phyloP scores from a whole-genome alignment of 371 early-diverging fungal species.

The Amoeboaphelidium occidentale region DNA sequence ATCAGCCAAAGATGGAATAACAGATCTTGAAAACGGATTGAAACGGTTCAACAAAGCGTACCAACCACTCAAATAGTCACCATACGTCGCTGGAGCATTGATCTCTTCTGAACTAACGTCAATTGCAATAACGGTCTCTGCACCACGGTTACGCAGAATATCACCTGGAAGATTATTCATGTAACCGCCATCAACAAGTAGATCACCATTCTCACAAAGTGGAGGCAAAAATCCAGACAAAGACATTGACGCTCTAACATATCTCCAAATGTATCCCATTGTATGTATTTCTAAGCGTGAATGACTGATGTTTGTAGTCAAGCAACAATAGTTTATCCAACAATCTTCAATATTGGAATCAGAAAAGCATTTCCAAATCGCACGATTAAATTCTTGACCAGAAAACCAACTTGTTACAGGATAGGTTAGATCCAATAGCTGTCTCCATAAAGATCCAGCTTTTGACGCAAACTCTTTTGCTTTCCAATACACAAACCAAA shows the following conservation, averaged over 20 bases:
- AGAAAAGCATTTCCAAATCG: slow-evolving; percentile 75
- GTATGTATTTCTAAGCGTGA: slow-evolving; percentile 83
- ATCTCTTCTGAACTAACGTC: slow-evolving; percentile 84
- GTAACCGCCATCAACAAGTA: slow-evolving; percentile 98
- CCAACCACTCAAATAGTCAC: slow-evolving; percentile 87
- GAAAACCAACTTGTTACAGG: slow-evolving; percentile 79
- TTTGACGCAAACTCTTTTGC: slow-evolving; percentile 60
- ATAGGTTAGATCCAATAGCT: slow-evolving; percentile 83
- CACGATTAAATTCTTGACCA: slow-evolving; percentile 80
- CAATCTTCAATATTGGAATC: slow-evolving; percentile 90
- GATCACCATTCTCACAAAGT: slow-evolving; percentile 76
- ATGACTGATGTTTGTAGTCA: slow-evolving; percentile 88
- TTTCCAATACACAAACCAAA: slow-evolving; percentile 57
- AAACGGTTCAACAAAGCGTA: slow-evolving; percentile 59
- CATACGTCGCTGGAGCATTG: slow-evolving; percentile 67
- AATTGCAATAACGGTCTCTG: slow-evolving; percentile 83
- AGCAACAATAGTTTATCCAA: slow-evolving; percentile 92
- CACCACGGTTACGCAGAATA: slow-evolving; percentile 66
- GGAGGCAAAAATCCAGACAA: slow-evolving; percentile 61
- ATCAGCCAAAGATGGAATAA: slow-evolving; percentile 82
- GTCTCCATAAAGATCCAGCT: slow-evolving; percentile 64
- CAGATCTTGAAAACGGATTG: slow-evolving; percentile 41
- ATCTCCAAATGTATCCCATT: slow-evolving; percentile 86
- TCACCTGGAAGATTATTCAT: slow-evolving; percentile 95
- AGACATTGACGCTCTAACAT: slow-evolving; percentile 95